Evolutionary conservation across 1,139 yeast species (phyloP).

Genomic region (Starmera stellimalicola): DNA sequence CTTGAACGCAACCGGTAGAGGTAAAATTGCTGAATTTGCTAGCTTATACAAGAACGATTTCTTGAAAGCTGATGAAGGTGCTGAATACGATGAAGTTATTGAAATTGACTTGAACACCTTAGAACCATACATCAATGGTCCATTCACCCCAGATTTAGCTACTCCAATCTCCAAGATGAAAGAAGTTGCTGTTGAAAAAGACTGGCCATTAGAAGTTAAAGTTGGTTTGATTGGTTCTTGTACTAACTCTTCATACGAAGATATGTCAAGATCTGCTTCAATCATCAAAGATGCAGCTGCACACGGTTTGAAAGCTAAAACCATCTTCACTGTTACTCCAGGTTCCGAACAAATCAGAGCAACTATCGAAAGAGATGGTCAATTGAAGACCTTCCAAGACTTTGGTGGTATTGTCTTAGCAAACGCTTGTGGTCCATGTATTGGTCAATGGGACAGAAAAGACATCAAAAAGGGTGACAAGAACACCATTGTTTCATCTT

Average conservation of each 20-base stretch:
- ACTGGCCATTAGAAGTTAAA: conserved; percentile 74
- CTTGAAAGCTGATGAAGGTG: conserved; percentile 71
- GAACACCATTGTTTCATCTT: conserved; percentile 89
- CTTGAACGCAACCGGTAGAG: conserved; percentile 72
- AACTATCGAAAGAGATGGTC: conserved; percentile 91
- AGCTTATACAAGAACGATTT: conserved; percentile 46
- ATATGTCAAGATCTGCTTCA: conserved; percentile 91
- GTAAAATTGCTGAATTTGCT: conserved; percentile 73
- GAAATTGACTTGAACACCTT: conserved; percentile 67
- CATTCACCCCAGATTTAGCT: conserved; percentile 89
- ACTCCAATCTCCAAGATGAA: conserved; percentile 76
- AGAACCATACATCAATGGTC: conserved; percentile 91
- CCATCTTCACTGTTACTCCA: conserved; percentile 90
- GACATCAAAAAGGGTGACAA: conserved; percentile 54
- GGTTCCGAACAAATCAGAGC: conserved; percentile 99
- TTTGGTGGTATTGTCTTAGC: conserved; percentile 90
- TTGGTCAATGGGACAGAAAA: conserved; percentile 96
- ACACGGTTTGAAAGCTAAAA: conserved; percentile 84
- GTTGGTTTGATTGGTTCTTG: conserved; percentile 97
- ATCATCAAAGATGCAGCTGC: conserved; percentile 75
- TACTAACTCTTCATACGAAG: conserved; percentile 96
- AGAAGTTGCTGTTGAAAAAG: conserved; percentile 48
- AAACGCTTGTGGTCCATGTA: conserved; percentile 98
- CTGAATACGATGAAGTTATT: conserved; percentile 73
- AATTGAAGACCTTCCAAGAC: conserved; percentile 65